A percentile compares a stretch with the other conserved stretches of the same genome.
Evolutionary conservation across 306 rosid species (phyloP).

Genomic region (Citrullus mucosospermus): DNA sequence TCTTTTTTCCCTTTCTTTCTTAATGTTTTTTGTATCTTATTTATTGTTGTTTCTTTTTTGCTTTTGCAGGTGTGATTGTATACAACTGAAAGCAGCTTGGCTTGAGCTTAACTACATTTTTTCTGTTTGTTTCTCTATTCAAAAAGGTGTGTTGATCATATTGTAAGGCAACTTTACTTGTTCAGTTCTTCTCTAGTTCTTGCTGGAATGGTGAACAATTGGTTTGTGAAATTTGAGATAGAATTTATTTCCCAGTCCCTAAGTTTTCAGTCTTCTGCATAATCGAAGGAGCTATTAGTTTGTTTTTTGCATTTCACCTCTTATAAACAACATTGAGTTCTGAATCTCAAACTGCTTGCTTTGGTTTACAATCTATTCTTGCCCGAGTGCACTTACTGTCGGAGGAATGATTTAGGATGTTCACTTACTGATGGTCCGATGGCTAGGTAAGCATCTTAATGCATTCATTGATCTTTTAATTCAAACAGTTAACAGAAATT

Average conservation of each 20-base stretch:
- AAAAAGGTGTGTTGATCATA: conserved; percentile 70
- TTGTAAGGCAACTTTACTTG: conserved; percentile 40
- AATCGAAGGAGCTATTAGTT: neutral
- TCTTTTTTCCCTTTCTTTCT: too few species aligned
- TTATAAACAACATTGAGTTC: neutral
- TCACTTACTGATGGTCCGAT: neutral
- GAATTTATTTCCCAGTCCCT: conserved; percentile 16
- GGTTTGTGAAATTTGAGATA: conserved; percentile 55
- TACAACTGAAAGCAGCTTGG: conserved; percentile 38
- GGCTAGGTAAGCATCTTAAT: neutral
- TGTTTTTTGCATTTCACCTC: neutral
- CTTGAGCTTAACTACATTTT: conserved; percentile 38
- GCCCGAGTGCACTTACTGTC: neutral
- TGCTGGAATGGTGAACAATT: conserved; percentile 49
- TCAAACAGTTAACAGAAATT: neutral
- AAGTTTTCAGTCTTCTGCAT: neutral
- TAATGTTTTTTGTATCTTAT: neutral
- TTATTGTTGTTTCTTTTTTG: conserved; percentile 4
- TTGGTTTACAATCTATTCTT: neutral
- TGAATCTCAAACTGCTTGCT: neutral
- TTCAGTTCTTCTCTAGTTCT: conserved; percentile 45
- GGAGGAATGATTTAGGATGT: neutral
- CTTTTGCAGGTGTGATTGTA: conserved; percentile 67
- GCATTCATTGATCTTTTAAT: neutral
- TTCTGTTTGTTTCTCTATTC: conserved; percentile 34